phyloP scores from a whole-genome alignment of 2,329 filamentous ascomycete genomes.

The Verticillium zaregamsianum region DNA sequence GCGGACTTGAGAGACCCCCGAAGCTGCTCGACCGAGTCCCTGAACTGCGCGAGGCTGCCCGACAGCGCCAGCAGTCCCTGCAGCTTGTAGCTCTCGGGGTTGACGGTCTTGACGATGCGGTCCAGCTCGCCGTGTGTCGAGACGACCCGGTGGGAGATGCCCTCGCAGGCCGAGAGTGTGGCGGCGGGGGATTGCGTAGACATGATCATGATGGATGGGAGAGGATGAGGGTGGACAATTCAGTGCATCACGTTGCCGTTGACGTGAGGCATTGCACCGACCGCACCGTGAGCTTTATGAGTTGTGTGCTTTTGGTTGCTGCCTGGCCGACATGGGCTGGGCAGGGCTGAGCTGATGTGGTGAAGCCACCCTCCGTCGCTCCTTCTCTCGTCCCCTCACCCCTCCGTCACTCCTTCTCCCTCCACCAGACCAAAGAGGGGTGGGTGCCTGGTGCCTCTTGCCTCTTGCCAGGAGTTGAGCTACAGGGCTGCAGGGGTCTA shows the following conservation, averaged over 20 bases:
- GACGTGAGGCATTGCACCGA: no score
- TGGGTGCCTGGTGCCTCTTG: no score
- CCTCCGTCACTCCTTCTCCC: no score
- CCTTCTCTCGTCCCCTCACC: no score
- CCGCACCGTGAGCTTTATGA: no score
- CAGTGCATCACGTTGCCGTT: background rate
- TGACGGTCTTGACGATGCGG: slow-evolving; percentile 16
- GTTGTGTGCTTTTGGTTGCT: no score
- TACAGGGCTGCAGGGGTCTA: no score
- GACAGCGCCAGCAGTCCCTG: slow-evolving; percentile 18
- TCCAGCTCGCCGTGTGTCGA: slow-evolving; percentile 24
- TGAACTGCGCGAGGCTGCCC: slow-evolving; percentile 20
- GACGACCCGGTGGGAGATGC: slow-evolving; percentile 24
- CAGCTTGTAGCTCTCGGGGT: slow-evolving; percentile 7
- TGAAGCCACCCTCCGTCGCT: no score
- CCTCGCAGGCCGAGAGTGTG: slow-evolving; percentile 23
- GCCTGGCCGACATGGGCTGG: no score
- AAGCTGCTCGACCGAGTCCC: slow-evolving; percentile 18
- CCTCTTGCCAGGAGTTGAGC: background rate
- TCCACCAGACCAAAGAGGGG: no score
- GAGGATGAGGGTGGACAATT: no score
- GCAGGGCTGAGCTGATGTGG: no score
- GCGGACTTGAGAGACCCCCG: slow-evolving; percentile 19
- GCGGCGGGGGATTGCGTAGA: background rate
- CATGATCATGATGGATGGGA: background rate